Evolutionary conservation across 768 basidiomycete species (phyloP), one percentile per base, ranked within the genome.

Genomic region (Rhizopogon vesiculosus): DNA sequence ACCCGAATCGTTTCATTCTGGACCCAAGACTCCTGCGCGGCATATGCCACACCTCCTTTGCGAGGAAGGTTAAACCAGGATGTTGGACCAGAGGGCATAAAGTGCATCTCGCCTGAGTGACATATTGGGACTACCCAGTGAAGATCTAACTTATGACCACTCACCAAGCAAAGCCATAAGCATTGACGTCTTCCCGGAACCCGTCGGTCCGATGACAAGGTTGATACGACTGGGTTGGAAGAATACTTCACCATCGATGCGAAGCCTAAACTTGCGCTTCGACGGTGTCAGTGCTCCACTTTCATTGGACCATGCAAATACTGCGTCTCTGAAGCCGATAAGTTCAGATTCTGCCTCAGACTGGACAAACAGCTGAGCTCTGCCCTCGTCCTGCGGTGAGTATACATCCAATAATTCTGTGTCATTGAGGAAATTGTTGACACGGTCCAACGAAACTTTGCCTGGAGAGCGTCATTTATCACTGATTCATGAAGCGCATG

Each of bases 11-110:
- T n/a, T n/a, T n/a, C n/a, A n/a, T n/a, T n/a, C n/a, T n/a, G n/a
- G 76, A 92, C 84, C 90, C 90, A 95, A 4, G 87, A 84, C 64
- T 92, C 89, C 66, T 95, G 91, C 3, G 87, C 86, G 6, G 87
- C 87, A 65, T 89, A 92, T 2, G 89, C 84, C 40, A 94, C 78
- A 5, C 91, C 89, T 1, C 77, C 77, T 3, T 71, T 72, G 3
- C 89, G 74, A 25, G 91, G 90, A 6, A 93, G 78, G 58, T 81
- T 83, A 68, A 78, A 88, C 78, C 81, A 87, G 0, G 87, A 83
- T 42, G 80, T 77, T 1, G 79, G 73, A 8, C 70, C 66, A 7
- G 72, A 71, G 2, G 78, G 79, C 9, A 78, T 67, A 62, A 82
- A 84, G 64, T 87, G 84, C 83, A 89, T 82, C 68, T 89, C 86